Evolutionary conservation across 2,329 filamentous ascomycete species (phyloP).

Genomic region (Bipolaris cookei): DNA sequence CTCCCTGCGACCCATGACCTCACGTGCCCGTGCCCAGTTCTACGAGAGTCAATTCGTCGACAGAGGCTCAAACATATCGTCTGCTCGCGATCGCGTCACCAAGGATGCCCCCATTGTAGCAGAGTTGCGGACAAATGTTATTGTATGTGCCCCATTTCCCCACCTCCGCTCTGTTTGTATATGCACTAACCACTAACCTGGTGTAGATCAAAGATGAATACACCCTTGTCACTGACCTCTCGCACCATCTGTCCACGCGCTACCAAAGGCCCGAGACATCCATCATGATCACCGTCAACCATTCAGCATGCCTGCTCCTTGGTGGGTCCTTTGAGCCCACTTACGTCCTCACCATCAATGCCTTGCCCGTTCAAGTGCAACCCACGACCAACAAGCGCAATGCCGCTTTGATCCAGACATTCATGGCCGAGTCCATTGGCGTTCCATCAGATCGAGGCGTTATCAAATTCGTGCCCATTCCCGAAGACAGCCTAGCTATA

Average conservation of each 20-base stretch:
- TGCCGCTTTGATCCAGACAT: constrained; percentile 75
- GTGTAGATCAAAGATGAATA: constrained; percentile 75
- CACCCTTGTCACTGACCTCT: constrained; percentile 74
- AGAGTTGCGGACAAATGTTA: constrained; percentile 58
- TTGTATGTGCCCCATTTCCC: constrained; percentile 49
- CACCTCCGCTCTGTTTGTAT: constrained; percentile 14
- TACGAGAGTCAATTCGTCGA: constrained; percentile 49
- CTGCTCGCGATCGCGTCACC: constrained; percentile 51
- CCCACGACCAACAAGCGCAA: constrained; percentile 82
- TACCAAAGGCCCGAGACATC: constrained; percentile 77
- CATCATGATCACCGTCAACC: constrained; percentile 77
- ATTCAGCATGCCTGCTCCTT: constrained; percentile 76
- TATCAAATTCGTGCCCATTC: constrained; percentile 72
- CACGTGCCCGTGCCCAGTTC: constrained; percentile 43
- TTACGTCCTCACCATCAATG: constrained; percentile 77
- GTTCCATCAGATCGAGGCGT: constrained; percentile 72
- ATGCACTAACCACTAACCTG: constrained; percentile 29
- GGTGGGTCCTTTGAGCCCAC: constrained; percentile 78
- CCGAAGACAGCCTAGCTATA: constrained; percentile 74
- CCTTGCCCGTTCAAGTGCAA: constrained; percentile 71
- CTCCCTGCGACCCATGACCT: constrained; percentile 21
- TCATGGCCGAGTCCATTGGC: constrained; percentile 72
- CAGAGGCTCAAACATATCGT: constrained; percentile 43
- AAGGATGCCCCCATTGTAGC: constrained; percentile 57
- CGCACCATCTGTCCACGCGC: constrained; percentile 73